Percentiles rank a stretch among this genome's conserved stretches.
These are phyloP conservation scores for Penstemon newberryi DNA, from an alignment of 257 asterid species.

Conservation along the genomic window DNA sequence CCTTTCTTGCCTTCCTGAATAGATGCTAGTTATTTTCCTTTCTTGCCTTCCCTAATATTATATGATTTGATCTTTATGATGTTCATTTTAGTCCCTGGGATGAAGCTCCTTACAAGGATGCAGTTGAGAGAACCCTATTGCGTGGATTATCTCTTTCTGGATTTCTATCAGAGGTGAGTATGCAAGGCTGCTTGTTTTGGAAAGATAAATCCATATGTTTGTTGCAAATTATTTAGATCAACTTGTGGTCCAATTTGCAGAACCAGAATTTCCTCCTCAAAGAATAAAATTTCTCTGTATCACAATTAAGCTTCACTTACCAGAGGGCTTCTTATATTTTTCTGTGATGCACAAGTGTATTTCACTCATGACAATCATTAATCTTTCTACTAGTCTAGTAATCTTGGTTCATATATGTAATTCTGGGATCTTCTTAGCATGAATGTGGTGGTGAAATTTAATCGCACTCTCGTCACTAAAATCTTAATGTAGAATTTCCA, in stretches of 20 bases:
- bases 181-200: constrained; percentile 23
- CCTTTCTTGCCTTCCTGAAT: constrained; percentile 10
- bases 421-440: not conserved
- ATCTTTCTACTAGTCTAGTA: not conserved
- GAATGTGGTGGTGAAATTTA: constrained; percentile 19
- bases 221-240: constrained; percentile 18
- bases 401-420: not conserved
- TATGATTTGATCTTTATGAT: constrained; percentile 34
- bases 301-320: not conserved
- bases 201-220: constrained; percentile 1
- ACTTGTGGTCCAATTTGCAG: constrained; percentile 2
- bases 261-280: not conserved
- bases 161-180: constrained; percentile 85
- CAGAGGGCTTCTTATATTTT: constrained; percentile 16
- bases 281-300: constrained; percentile 5
- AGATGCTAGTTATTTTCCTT: constrained; percentile 21
- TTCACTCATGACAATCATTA: constrained; percentile 5
- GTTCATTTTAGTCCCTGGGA: constrained; percentile 79
- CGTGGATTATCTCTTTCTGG: constrained; percentile 84
- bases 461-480: constrained; percentile 4
- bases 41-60: constrained; percentile 21
- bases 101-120: constrained; percentile 86
- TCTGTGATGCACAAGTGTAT: constrained; percentile 14
- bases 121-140: constrained; percentile 75
- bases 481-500: constrained; percentile 4